Conservation (phyloP, 1,139 yeast species). For the Lodderomyces beijingensis region DNA sequence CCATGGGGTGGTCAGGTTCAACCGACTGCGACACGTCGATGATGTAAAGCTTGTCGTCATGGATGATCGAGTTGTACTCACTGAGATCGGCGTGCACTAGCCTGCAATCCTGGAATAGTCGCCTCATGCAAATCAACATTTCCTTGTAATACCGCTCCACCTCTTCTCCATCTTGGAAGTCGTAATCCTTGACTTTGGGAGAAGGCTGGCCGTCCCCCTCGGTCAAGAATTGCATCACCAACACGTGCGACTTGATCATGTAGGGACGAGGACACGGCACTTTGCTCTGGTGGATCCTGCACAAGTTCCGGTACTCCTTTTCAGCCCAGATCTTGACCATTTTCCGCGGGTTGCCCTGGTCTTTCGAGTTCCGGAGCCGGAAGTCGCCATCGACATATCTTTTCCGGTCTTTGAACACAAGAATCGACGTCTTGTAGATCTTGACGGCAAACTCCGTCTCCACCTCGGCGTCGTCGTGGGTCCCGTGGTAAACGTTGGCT, state of each 20-base stretch:
- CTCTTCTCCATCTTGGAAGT: conserved; percentile 60
- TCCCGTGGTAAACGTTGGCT: conserved; percentile 95
- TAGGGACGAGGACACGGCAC: conserved; percentile 92
- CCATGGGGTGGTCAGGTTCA: conserved; percentile 97
- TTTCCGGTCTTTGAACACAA: conserved; percentile 94
- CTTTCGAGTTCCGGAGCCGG: conserved; percentile 79
- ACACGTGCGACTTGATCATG: conserved; percentile 81
- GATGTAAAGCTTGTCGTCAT: conserved; percentile 72
- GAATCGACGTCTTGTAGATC: conserved; percentile 90
- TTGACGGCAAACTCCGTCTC: conserved; percentile 76
- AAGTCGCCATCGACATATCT: conserved; percentile 95
- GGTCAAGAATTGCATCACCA: conserved; percentile 89
- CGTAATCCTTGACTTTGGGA: conserved; percentile 82
- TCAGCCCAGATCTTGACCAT: conserved; percentile 99
- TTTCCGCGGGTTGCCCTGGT: conserved; percentile 88
- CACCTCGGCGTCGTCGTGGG: conserved; percentile 51
- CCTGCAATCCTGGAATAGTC: conserved; percentile 82
- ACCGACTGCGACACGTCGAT: conserved; percentile 98
- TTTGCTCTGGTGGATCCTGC: conserved; percentile 64
- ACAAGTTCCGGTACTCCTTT: conserved; percentile 89
- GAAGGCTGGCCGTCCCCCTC: conserved; percentile 81
- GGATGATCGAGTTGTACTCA: conserved; percentile 90
- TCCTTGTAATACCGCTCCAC: conserved; percentile 68
- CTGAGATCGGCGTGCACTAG: conserved; percentile 96
- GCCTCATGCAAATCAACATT: conserved; percentile 78